Conservation (phyloP, 2,329 filamentous ascomycete species). For the Alternaria metachromatica region DNA sequence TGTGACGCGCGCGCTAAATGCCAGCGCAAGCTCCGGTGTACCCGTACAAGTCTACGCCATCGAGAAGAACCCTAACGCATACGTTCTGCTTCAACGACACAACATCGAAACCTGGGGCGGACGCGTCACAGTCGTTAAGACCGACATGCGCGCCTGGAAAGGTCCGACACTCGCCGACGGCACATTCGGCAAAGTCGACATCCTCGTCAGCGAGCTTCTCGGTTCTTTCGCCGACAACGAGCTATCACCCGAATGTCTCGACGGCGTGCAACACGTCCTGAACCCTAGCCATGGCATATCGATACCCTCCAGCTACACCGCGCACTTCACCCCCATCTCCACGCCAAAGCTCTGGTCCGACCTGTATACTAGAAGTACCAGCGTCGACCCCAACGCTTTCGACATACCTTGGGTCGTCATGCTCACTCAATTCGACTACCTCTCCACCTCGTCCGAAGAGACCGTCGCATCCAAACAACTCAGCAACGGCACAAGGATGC, state of each 20-base stretch:
- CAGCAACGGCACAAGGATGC: constrained; percentile 47
- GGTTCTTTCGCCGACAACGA: constrained; percentile 98
- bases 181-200: constrained; percentile 76
- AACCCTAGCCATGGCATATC: constrained; percentile 82
- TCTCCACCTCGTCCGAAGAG: constrained; percentile 63
- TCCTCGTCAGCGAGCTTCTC: constrained; percentile 90
- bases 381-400: constrained; percentile 72
- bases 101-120: constrained; percentile 81
- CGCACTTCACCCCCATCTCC: constrained; percentile 89
- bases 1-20: constrained; percentile 83
- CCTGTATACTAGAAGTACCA: constrained; percentile 67
- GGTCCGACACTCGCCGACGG: constrained; percentile 69
- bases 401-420: constrained; percentile 96
- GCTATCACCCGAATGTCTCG: constrained; percentile 92
- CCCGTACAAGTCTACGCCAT: constrained; percentile 87
- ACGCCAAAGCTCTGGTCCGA: constrained; percentile 87
- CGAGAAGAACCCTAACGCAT: constrained; percentile 98
- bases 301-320: constrained; percentile 91
- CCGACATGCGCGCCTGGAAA: constrained; percentile 96
- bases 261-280: constrained; percentile 93
- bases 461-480: constrained; percentile 58
- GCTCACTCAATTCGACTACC: constrained; percentile 86
- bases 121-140: constrained; percentile 86
- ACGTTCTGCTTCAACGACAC: constrained; percentile 86
- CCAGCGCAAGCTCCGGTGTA: constrained; percentile 77